Base-by-base conservation (phyloP, 768 basidiomycete species). In the Tricholoma sp. region DNA sequence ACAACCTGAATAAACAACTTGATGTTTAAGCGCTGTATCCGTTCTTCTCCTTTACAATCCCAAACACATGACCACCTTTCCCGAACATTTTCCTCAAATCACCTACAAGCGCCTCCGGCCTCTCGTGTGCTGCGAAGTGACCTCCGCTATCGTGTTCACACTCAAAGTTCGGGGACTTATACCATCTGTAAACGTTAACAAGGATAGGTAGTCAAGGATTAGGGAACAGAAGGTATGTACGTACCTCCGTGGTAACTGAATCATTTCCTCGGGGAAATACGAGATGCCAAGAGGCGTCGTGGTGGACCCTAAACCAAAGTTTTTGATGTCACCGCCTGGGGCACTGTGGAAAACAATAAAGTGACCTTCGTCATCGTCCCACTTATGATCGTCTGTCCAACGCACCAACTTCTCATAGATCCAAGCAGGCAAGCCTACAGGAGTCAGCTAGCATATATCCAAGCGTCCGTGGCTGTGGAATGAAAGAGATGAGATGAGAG, bases 381-480 rank as follows among this genome's bases (percentile, higher is more conserved):
- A 85, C 0, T 74, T 72, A 60, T 85, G 85, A 0, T 64, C 56
- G 58, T 84, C 85, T 0, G 76, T 74, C 75, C 76, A 79, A 34
- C 66, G 64, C 15, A 75, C 70, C 11, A 81, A 63, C 52, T 81
- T 81, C 59, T 81, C 79, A 52, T 81, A 81, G 18, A 81, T 78
- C 80, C 80, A 82, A 0, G 73, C 75, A 4, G 81, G 68, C 11
- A 81, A 53, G 56, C 2, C 61, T 61, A 39, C 64, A 17, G 17
- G 81, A 84, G 60, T 86, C 85, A 0, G 79, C 69, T 1, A 86
- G 66, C 4, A 69, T 57, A 59, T 85, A 85, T 0, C 80, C 84
- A 5, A 81, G 57, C 0, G 80, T 82, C 59, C 82, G 81, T 0
- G 80, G 81, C 50, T 76, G 72, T 0, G 36, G 51, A 8, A 52